phyloP scores from a whole-genome alignment of 2,329 filamentous ascomycete genomes.

The Macrophomina pseudophaseolina region DNA sequence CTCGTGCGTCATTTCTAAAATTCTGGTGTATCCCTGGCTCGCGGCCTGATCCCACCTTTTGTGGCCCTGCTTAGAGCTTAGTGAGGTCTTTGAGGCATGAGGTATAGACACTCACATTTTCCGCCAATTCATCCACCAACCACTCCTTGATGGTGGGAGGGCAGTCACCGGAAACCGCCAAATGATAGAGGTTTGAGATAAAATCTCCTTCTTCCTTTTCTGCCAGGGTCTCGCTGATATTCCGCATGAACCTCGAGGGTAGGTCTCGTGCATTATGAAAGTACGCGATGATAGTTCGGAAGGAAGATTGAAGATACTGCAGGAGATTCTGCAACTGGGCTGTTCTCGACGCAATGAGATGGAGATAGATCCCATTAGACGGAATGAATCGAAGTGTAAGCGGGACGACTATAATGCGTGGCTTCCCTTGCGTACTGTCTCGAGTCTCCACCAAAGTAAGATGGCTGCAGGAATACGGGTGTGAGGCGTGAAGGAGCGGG shows the following conservation, averaged over 20 bases:
- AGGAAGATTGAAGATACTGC: constrained; percentile 80
- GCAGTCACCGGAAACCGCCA: constrained; percentile 82
- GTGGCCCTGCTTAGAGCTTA: constrained; percentile 66
- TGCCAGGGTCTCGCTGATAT: constrained; percentile 75
- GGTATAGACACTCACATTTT: constrained; percentile 63
- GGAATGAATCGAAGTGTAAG: constrained; percentile 85
- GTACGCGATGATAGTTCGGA: constrained; percentile 78
- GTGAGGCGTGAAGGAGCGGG: constrained; percentile 68
- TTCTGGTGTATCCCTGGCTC: constrained; percentile 73
- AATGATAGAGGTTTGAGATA: constrained; percentile 78
- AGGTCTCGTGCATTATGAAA: constrained; percentile 84
- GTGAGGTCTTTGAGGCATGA: not conserved
- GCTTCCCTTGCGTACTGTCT: constrained; percentile 42
- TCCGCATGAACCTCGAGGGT: constrained; percentile 76
- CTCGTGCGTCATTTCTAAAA: constrained; percentile 80
- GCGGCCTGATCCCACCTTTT: constrained; percentile 95
- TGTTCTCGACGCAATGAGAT: constrained; percentile 82
- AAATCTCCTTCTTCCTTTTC: constrained; percentile 70
- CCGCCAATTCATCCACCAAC: constrained; percentile 81
- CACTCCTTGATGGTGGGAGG: constrained; percentile 80
- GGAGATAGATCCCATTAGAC: constrained; percentile 77
- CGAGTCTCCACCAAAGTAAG: constrained; percentile 66
- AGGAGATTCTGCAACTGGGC: constrained; percentile 86
- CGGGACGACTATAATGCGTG: constrained; percentile 56
- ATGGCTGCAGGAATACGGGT: constrained; percentile 77